Evolutionary conservation across 2,329 filamentous ascomycete genomes (phyloP).

Genomic region (Aspergillus aculeatinus): DNA sequence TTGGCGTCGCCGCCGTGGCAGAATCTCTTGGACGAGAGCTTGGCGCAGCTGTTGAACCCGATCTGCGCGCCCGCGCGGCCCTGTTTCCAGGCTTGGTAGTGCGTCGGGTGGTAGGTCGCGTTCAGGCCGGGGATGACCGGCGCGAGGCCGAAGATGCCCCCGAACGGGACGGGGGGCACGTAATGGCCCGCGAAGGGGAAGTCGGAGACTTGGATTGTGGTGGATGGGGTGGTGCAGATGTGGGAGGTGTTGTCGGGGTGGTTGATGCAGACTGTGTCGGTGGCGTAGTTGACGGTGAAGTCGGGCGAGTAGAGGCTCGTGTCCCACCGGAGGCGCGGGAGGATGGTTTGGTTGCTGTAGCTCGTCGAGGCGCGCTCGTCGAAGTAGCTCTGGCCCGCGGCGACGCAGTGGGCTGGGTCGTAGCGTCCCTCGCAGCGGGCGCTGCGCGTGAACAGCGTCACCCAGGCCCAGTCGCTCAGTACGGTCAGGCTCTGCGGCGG

Average conservation of each 20-base stretch:
- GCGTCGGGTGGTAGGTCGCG: background rate
- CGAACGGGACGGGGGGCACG: background rate
- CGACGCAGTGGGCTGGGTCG: background rate
- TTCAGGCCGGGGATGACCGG: background rate
- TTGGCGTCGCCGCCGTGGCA: background rate
- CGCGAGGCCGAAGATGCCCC: background rate
- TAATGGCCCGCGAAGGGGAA: background rate
- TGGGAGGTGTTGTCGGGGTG: no score
- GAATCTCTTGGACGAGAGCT: background rate
- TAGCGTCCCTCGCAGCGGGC: background rate
- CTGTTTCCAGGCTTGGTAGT: background rate
- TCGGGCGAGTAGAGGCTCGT: background rate
- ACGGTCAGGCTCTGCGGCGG: background rate
- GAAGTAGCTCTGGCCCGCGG: background rate
- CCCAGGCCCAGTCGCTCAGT: constrained; percentile 1
- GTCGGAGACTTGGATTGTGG: background rate
- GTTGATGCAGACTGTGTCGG: background rate
- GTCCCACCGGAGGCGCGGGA: background rate
- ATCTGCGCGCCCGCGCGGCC: background rate
- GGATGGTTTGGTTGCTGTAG: background rate
- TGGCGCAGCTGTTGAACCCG: background rate
- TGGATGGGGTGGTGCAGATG: background rate
- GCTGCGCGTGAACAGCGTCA: background rate
- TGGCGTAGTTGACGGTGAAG: background rate
- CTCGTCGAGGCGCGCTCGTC: background rate